These are phyloP conservation scores for Chrysosporium queenslandicum DNA, from an alignment of 2,329 filamentous ascomycete genomes.

Conservation along the genomic window DNA sequence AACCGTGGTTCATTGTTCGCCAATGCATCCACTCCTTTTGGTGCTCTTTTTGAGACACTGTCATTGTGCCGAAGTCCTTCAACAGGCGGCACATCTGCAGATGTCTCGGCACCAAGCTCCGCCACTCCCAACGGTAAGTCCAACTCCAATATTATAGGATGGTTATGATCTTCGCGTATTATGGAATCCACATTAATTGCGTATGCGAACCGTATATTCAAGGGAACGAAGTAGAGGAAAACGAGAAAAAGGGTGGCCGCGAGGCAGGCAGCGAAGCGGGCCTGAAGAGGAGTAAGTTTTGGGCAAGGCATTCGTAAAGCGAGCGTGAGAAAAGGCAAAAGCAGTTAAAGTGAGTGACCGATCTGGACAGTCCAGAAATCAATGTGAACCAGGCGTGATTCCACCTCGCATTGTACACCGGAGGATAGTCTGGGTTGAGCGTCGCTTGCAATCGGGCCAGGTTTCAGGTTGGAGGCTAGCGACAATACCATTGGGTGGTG, in stretches of 20 bases:
- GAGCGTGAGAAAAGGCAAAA: slow-evolving; percentile 17
- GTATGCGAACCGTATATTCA: slow-evolving; percentile 51
- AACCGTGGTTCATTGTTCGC: slow-evolving; percentile 55
- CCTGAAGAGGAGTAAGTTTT: slow-evolving; percentile 58
- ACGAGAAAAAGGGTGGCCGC: slow-evolving; percentile 51
- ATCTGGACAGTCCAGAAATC: neutral
- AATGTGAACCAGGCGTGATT: neutral
- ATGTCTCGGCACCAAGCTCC: neutral
- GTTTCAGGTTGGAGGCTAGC: neutral
- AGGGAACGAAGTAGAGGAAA: slow-evolving; percentile 52
- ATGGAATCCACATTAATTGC: slow-evolving; percentile 47
- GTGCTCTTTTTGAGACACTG: slow-evolving; percentile 52
- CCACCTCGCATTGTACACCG: no score
- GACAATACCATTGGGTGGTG: neutral
- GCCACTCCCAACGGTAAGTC: neutral
- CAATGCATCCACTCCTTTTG: slow-evolving; percentile 41
- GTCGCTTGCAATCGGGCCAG: neutral
- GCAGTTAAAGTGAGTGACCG: neutral
- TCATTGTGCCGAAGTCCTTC: neutral
- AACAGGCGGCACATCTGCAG: neutral
- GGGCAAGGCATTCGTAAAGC: slow-evolving; percentile 30
- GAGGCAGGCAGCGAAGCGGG: slow-evolving; percentile 59
- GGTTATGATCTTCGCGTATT: slow-evolving; percentile 39
- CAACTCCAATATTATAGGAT: slow-evolving; percentile 35
- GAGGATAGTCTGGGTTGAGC: no score